Evolutionary conservation across 495 filamentous ascomycete species (phyloP).

Genomic region (Penicillium argentinense): DNA sequence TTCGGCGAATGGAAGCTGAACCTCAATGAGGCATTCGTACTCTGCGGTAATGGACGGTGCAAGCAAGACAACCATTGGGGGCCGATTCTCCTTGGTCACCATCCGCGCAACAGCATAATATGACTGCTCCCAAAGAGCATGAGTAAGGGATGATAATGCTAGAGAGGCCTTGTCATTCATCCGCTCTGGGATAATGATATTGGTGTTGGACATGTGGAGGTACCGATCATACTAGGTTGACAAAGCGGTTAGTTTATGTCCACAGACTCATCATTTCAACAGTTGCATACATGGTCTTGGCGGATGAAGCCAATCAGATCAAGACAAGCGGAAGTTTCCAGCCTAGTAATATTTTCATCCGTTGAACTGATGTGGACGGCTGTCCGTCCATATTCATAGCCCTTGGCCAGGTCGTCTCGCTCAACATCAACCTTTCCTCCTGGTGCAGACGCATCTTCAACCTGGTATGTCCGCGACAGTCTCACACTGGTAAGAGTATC

Average conservation of each 20-base stretch:
- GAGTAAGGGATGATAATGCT: conserved; percentile 86
- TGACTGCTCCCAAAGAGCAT: conserved; percentile 81
- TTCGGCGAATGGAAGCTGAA: conserved; percentile 92
- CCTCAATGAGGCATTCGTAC: conserved; percentile 85
- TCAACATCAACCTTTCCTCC: conserved; percentile 85
- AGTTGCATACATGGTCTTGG: conserved; percentile 59
- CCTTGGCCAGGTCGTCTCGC: conserved; percentile 81
- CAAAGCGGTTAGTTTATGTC: conserved; percentile 8
- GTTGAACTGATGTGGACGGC: conserved; percentile 84
- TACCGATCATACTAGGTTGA: conserved; percentile 73
- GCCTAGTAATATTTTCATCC: conserved; percentile 76
- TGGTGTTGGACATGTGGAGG: conserved; percentile 75
- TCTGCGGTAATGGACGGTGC: conserved; percentile 78
- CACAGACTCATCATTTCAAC: not conserved
- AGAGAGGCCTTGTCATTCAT: conserved; percentile 73
- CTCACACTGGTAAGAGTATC: conserved; percentile 62
- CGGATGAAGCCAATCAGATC: conserved; percentile 86
- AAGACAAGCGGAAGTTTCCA: conserved; percentile 72
- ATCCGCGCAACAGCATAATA: conserved; percentile 86
- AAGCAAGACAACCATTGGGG: conserved; percentile 77
- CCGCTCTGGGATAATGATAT: conserved; percentile 70
- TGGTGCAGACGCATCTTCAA: conserved; percentile 68
- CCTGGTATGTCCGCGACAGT: conserved; percentile 72
- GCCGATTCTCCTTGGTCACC: conserved; percentile 75
- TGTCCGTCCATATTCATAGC: conserved; percentile 91